Evolutionary conservation across 768 basidiomycete genomes (phyloP).

Genomic region (Strobilomyces confusus): DNA sequence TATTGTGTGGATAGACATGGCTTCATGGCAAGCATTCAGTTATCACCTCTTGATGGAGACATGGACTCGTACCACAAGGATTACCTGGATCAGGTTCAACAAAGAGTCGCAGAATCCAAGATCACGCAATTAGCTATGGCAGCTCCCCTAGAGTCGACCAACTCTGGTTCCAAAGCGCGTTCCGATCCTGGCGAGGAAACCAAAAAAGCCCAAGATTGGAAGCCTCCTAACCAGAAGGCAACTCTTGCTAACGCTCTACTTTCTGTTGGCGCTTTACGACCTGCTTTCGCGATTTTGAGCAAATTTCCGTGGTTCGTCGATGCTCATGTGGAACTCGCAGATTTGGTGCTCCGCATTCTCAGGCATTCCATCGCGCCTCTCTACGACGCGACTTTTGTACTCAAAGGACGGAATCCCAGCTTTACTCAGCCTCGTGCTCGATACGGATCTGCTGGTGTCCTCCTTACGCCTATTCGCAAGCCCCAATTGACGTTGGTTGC

Average conservation of each 20-base stretch:
- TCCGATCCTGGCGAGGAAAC: slow-evolving; percentile 36
- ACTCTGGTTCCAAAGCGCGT: slow-evolving; percentile 38
- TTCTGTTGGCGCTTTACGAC: slow-evolving; percentile 76
- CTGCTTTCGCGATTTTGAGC: slow-evolving; percentile 73
- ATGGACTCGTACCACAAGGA: slow-evolving; percentile 67
- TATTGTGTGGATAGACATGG: neutral
- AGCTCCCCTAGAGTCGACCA: slow-evolving; percentile 64
- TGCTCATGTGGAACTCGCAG: slow-evolving; percentile 77
- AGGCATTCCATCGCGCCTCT: slow-evolving; percentile 65
- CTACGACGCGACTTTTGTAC: slow-evolving; percentile 48
- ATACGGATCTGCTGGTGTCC: slow-evolving; percentile 55
- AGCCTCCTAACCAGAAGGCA: slow-evolving; percentile 71
- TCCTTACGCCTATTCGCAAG: slow-evolving; percentile 53
- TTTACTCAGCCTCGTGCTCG: slow-evolving; percentile 62
- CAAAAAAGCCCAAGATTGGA: slow-evolving; percentile 35
- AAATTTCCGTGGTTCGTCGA: slow-evolving; percentile 85
- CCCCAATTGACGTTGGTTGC: slow-evolving; percentile 68
- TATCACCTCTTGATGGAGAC: slow-evolving; percentile 70
- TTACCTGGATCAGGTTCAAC: slow-evolving; percentile 58
- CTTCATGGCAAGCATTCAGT: slow-evolving; percentile 37
- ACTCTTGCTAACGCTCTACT: slow-evolving; percentile 78
- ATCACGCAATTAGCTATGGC: slow-evolving; percentile 81
- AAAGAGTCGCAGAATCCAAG: slow-evolving; percentile 66
- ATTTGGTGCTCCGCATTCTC: slow-evolving; percentile 76
- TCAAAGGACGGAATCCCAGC: slow-evolving; percentile 58